These are phyloP conservation scores for Leersia perrieri DNA, from an alignment of 176 grass and related monocot genomes.

Conservation along the genomic window DNA sequence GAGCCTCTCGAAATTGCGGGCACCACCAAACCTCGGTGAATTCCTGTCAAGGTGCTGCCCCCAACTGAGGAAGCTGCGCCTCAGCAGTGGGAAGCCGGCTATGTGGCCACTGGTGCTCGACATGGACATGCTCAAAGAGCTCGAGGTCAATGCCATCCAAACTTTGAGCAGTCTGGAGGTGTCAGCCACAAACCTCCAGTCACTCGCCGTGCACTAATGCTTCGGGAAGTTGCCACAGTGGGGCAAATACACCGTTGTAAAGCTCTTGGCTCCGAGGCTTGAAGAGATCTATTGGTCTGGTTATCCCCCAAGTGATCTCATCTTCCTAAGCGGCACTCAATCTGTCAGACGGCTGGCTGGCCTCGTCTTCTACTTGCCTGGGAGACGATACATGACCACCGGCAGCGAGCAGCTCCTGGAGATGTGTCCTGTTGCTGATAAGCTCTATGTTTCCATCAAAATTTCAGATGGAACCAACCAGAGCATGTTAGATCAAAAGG, in stretches of 20 bases:
- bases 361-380: not conserved
- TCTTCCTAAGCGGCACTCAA: not conserved
- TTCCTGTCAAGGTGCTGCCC: not conserved
- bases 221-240: not conserved
- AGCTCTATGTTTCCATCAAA: not conserved
- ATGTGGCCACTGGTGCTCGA: not conserved
- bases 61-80: not conserved
- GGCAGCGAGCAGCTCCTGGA: not conserved
- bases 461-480: too few species aligned
- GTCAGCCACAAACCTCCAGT: not conserved
- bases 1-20: not conserved
- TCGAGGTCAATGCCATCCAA: not conserved
- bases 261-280: not conserved
- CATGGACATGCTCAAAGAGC: constrained; percentile 24
- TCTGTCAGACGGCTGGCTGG: not conserved
- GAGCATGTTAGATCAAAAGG: too few species aligned
- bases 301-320: not conserved
- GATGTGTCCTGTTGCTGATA: not conserved
- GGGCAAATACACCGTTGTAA: not conserved
- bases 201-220: not conserved
- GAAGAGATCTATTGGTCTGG: not conserved
- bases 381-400: too few species aligned
- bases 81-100: not conserved
- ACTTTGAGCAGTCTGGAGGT: not conserved
- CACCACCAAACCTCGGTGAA: not conserved